Percentiles rank a stretch among this genome's conserved stretches.
These are phyloP conservation scores for Backusella morwellensis DNA, from an alignment of 192 early-diverging fungal genomes.

Conservation along the genomic window DNA sequence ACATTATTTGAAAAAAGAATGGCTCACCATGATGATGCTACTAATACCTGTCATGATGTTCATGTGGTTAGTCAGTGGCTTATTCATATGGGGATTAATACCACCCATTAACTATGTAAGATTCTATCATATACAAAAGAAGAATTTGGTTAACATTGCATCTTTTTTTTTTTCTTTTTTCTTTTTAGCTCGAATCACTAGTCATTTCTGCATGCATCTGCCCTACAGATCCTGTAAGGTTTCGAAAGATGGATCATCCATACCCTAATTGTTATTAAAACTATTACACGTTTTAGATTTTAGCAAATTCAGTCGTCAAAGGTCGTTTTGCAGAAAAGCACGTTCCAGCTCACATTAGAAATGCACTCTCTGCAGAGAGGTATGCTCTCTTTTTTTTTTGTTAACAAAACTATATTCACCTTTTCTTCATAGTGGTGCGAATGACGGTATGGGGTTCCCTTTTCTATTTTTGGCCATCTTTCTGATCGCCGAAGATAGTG, in stretches of 20 bases:
- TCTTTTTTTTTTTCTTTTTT: constrained; percentile 18
- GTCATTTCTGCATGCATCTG: constrained; percentile 81
- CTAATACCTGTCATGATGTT: constrained; percentile 77
- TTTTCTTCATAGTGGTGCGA: constrained; percentile 62
- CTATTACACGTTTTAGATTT: constrained; percentile 32
- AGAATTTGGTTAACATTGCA: background rate
- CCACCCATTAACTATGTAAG: constrained; percentile 54
- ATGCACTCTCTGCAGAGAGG: constrained; percentile 76
- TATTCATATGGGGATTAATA: constrained; percentile 63
- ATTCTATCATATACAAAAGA: background rate
- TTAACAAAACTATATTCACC: background rate
- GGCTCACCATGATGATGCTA: constrained; percentile 62
- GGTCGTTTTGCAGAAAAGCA: constrained; percentile 91
- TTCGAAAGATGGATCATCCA: background rate
- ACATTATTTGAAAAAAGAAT: constrained; percentile 54
- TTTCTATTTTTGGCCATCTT: constrained; percentile 79
- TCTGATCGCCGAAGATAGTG: constrained; percentile 49
- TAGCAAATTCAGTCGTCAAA: constrained; percentile 93
- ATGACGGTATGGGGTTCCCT: constrained; percentile 87
- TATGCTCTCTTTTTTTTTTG: background rate
- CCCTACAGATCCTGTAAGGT: constrained; percentile 88
- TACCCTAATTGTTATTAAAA: background rate
- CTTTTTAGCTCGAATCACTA: constrained; percentile 62
- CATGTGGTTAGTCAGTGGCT: constrained; percentile 76
- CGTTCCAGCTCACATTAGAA: constrained; percentile 72